Evolutionary conservation across 192 early-diverging fungal species (phyloP), one percentile per base, ranked within the genome.

Genomic region (Cetraspora pellucida): DNA sequence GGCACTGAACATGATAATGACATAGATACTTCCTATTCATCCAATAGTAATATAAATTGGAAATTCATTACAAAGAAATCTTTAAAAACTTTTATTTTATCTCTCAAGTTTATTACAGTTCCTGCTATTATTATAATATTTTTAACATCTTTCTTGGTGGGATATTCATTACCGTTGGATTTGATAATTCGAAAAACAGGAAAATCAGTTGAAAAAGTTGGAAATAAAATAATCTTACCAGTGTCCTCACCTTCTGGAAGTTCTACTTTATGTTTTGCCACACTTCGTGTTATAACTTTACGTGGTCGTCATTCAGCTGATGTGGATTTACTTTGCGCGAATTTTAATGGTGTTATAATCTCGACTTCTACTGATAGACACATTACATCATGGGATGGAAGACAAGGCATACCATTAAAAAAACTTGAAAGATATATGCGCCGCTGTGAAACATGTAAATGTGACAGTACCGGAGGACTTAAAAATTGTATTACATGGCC

Each of bases 401-500:
- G 4, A 37, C 61, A 31, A 44, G 74, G 74, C 5, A 37, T n/a
- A n/a, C 17, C 49, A 25, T 54, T 66, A 17, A 76, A 43, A 43
- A 76, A 76, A 23, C 59, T 76, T 2, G 74, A 76, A 23, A 47
- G 74, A 31, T 76, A 76, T 10, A 50, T 76, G 74, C 61, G 74
- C 28, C 27, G 64, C 13, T 76, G 74, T 43, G 44, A 44, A 16
- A 37, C 74, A 52, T 76, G 74, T 52, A 76, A 76, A 54, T 76
- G 74, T 66, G 47, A 47, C 2, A 43, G n/a, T 19, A 76, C 74
- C 2, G 50, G 50, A 28, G 74, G 74, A 54, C 50, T 65, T 47
- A 76, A 76, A 31, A 49, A 54, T 23, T 76, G 74, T 25, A 76
- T 76, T n/a, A 50, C 74, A 11, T 76, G 74, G 74, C 74, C 74